These are phyloP conservation scores for Neurospora sp. DNA, from an alignment of 2,329 filamentous ascomycete genomes.

Conservation along the genomic window DNA sequence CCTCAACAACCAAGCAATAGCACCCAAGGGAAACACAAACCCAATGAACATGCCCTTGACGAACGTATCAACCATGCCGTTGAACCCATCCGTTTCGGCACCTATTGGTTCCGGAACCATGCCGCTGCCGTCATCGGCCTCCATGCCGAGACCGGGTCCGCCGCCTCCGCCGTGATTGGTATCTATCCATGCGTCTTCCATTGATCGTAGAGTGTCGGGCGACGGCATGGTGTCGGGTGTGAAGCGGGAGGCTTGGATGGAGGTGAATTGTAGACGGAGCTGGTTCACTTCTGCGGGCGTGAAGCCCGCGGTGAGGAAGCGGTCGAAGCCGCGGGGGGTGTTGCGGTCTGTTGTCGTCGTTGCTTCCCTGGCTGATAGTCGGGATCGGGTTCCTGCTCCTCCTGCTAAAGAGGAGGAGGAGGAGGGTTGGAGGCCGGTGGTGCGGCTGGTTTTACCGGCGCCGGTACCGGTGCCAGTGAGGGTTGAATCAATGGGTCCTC, in stretches of 20 bases:
- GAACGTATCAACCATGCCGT: constrained; percentile 66
- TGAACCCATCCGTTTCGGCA: constrained; percentile 33
- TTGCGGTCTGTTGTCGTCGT: not conserved
- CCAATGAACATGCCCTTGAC: constrained; percentile 82
- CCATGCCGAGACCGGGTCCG: constrained; percentile 27
- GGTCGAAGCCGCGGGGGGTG: constrained; percentile 72
- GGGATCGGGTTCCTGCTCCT: not conserved
- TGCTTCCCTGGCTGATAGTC: not conserved
- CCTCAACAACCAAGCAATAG: constrained; percentile 72
- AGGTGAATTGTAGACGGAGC: constrained; percentile 79
- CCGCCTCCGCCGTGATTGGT: constrained; percentile 36
- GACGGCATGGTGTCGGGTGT: constrained; percentile 85
- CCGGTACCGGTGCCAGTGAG: constrained; percentile 10
- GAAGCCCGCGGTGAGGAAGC: constrained; percentile 73
- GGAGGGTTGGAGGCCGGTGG: constrained; percentile 2
- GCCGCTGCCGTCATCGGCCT: constrained; percentile 22
- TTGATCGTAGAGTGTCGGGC: constrained; percentile 60
- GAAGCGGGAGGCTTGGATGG: constrained; percentile 70
- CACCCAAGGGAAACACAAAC: constrained; percentile 90
- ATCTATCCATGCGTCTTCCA: constrained; percentile 92
- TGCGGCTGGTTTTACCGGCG: not conserved
- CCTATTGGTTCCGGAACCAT: constrained; percentile 17
- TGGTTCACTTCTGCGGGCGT: constrained; percentile 73
- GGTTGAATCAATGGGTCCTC: constrained; percentile 1
- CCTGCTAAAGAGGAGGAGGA: not conserved